Evolutionary conservation across 2,329 filamentous ascomycete genomes (phyloP), one percentile per base, ranked within the genome.

Genomic region (Nemania bipapillata): DNA sequence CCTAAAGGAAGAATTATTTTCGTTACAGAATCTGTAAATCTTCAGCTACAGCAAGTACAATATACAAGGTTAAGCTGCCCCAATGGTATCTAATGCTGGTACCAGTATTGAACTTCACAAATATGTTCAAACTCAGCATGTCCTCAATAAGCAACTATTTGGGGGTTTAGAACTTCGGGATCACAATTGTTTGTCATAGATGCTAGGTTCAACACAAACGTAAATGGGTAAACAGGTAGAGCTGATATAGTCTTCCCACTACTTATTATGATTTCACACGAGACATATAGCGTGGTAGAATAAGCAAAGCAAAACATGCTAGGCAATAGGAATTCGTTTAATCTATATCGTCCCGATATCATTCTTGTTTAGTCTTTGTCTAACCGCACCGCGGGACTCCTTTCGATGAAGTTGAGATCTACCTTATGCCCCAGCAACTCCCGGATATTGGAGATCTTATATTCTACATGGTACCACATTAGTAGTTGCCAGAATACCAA

Each of bases 401-500:
- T 58, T 54, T 66, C 53, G 17, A 66, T 55, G 22, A 66, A 69
- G 54, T 72, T 69, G 65, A 73, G 68, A 66, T 68, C 69, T 68
- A 72, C 71, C 66, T 72, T 66, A 52, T 64, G 67, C 1, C 69
- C 65, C 20, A 68, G 42, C 35, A 70, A 54, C 22, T 66, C 67
- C 22, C 60, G 59, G 9, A 70, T 70, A 53, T 66, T 70, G 5
- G 45, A 56, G n/a, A 64, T 67, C 26, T 57, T 47, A 52, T 65
- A 70, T 60, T 67, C 63, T 66, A 57, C 17, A 42, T 22, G 24
- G 17, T 20, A 35, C 17, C 15, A 20, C 9, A 54, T 63, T 56
- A 64, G 65, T 50, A 56, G n/a, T 40, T 11, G 15, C 28, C 15
- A n/a, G 40, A 2, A 45, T n/a, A 5, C 40, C 30, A 32, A 32